Base-by-base conservation (phyloP, 345 rosid species). In the Limnanthes douglasii region DNA sequence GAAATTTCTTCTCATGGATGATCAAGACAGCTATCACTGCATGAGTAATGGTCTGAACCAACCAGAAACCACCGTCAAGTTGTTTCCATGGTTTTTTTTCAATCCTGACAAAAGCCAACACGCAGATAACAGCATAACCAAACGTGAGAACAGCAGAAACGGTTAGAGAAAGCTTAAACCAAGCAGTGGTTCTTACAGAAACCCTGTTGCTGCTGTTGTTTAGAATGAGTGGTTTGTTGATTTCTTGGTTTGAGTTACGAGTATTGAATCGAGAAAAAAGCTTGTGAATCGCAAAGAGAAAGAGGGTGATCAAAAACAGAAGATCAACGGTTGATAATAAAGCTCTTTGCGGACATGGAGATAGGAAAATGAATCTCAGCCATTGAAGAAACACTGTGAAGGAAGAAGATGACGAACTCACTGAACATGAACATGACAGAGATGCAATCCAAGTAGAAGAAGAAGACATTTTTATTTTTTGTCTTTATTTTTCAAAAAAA, bases 311-410 rank as follows among this genome's bases (percentile, higher is more conserved):
- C 45, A 82, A 43, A 54, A 88, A 68, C 9, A 78, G 2, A 11
- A 64, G 23, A 42, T 88, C 75, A 14, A 72, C 45, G 14, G 69
- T 48, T 19, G 86, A 60, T 14, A 76, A 53, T 12, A 88, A 56
- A 49, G 46, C 61, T 49, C 97, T 64, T 45, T 88, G 97, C 29
- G 95, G 78, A 42, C 93, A 78, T 5, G 93, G 93, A 17, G 72
- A 73, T 18, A 83, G 74, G 58, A 71, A 61, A 35, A 78, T 41
- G 66, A 78, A 86, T 57, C 72, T 62, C 17, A 83, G 53, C 95
- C 93, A 76, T 37, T 50, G 90, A 43, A 81, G 40, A 29, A 65
- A 18, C 36, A 43, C 5, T 2, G 86, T 58, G 47, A 62, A 4
- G 8, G 76, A 60, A 3, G 64, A 21, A 7, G 59, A 36, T 0